These are phyloP conservation scores for Neofusicoccum laricinum DNA, from an alignment of 2,329 filamentous ascomycete genomes.

Conservation along the genomic window DNA sequence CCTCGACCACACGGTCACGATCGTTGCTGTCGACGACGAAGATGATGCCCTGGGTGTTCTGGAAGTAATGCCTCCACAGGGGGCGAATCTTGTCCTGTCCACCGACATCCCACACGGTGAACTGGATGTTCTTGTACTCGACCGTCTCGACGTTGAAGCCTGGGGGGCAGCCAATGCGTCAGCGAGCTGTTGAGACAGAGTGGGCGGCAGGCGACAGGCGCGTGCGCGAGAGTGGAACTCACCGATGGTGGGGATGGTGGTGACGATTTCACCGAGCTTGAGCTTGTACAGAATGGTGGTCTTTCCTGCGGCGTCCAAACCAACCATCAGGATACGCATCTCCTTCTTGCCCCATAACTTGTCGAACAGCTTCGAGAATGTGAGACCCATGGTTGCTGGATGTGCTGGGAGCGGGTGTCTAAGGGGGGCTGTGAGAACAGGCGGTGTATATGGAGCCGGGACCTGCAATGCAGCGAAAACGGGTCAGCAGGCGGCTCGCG, in stretches of 20 bases:
- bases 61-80: slow-evolving; percentile 98
- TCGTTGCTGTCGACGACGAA: slow-evolving; percentile 98
- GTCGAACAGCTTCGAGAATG: slow-evolving; percentile 93
- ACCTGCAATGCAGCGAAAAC: not conserved
- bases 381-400: slow-evolving; percentile 78
- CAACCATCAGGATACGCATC: slow-evolving; percentile 98
- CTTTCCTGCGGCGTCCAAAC: slow-evolving; percentile 96
- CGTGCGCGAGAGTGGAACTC: slow-evolving; percentile 24
- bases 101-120: slow-evolving; percentile 99
- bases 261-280: slow-evolving; percentile 96
- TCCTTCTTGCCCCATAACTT: slow-evolving; percentile 99
- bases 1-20: slow-evolving; percentile 86
- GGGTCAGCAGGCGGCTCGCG: slow-evolving; percentile 9
- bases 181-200: not conserved
- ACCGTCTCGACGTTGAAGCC: slow-evolving; percentile 99
- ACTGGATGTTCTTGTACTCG: slow-evolving; percentile 99
- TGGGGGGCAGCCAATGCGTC: slow-evolving; percentile 57
- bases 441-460: slow-evolving; percentile 15
- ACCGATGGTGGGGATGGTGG: slow-evolving; percentile 94
- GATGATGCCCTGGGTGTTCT: slow-evolving; percentile 94
- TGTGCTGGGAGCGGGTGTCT: not conserved
- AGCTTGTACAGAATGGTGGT: slow-evolving; percentile 99
- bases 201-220: not conserved
- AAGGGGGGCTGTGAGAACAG: slow-evolving; percentile 14
- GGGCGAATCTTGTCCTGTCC: slow-evolving; percentile 99